These are phyloP conservation scores for Rhodotorula taiwanensis DNA, from an alignment of 768 basidiomycete genomes.

Conservation along the genomic window DNA sequence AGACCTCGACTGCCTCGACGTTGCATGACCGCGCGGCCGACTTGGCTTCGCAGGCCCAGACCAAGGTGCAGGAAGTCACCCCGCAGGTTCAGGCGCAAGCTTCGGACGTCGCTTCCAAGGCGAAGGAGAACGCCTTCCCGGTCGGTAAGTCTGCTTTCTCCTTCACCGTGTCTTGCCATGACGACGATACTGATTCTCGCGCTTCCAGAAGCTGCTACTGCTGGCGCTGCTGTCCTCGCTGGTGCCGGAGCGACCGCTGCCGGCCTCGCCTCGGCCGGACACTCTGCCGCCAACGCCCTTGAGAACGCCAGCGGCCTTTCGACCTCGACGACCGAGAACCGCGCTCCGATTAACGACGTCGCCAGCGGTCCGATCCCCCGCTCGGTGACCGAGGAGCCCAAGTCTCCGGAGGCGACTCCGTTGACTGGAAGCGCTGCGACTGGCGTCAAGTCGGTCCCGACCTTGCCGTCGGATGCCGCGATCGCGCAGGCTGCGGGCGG, in stretches of 20 bases:
- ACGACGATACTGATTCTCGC: neutral
- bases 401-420: neutral
- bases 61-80: neutral
- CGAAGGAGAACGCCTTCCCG: neutral
- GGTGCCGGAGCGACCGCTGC: conserved; percentile 18
- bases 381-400: neutral
- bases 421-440: too few species aligned
- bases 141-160: conserved; percentile 1
- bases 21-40: too few species aligned
- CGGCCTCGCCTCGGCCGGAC: conserved; percentile 3
- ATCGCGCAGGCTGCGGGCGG: conserved; percentile 1
- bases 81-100: conserved; percentile 6
- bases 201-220: neutral
- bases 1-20: too few species aligned
- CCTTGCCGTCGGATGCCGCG: neutral
- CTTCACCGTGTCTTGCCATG: neutral
- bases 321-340: neutral
- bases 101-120: conserved; percentile 4
- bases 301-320: neutral
- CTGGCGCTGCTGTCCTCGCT: conserved; percentile 8
- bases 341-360: neutral
- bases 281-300: neutral
- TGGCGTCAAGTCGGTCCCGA: neutral
- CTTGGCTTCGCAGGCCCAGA: neutral
- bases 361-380: neutral